Evolutionary conservation across 805 yeast genomes (phyloP).

Genomic region (Zygoascus tannicola): DNA sequence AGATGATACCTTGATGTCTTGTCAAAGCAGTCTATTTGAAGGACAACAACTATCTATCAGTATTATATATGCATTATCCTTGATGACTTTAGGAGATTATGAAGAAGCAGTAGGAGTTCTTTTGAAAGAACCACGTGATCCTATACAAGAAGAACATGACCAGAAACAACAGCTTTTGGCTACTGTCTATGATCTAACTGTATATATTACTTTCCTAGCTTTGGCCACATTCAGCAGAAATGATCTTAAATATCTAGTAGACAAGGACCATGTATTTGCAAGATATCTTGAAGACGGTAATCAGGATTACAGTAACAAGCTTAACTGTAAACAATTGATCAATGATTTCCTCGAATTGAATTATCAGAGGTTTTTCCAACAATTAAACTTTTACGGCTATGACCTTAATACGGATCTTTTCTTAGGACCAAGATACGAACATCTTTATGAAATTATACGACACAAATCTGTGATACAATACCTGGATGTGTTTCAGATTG

Average conservation of each 20-base stretch:
- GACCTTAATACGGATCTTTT: constrained; percentile 8
- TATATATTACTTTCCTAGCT: constrained; percentile 12
- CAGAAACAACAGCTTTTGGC: background rate
- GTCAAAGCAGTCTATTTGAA: background rate
- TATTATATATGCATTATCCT: background rate
- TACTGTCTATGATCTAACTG: constrained; percentile 6
- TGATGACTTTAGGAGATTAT: constrained; percentile 4
- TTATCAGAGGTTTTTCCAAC: constrained; percentile 7
- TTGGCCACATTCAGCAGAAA: constrained; percentile 12
- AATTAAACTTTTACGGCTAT: constrained; percentile 3
- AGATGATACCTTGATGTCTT: background rate
- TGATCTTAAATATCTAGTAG: constrained; percentile 10
- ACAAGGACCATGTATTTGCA: constrained; percentile 12
- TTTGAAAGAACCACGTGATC: background rate
- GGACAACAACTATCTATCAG: background rate
- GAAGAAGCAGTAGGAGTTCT: constrained; percentile 4
- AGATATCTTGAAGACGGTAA: background rate
- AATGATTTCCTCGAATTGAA: constrained; percentile 3
- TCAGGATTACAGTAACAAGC: background rate
- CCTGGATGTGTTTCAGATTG: constrained; percentile 5
- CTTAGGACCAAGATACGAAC: constrained; percentile 3
- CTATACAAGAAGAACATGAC: background rate
- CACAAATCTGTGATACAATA: constrained; percentile 9
- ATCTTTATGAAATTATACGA: constrained; percentile 3
- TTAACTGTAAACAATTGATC: constrained; percentile 1